These are phyloP conservation scores for Blastobotrys illinoisensis DNA, from an alignment of 1,139 yeast genomes.

Conservation along the genomic window DNA sequence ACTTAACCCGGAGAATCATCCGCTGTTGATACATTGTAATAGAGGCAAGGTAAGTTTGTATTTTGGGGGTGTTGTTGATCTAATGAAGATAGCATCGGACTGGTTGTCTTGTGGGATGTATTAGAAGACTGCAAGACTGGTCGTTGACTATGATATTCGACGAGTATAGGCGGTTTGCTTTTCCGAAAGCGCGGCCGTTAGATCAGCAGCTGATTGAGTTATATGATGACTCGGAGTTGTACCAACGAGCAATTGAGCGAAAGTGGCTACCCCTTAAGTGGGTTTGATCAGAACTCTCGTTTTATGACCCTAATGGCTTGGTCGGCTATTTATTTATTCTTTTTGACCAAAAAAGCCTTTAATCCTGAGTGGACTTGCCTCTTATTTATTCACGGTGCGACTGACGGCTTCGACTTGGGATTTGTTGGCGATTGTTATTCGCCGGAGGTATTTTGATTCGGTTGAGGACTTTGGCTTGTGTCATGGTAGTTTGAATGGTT, in stretches of 20 bases:
- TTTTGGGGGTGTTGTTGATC: not conserved
- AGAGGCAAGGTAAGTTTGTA: conserved; percentile 54
- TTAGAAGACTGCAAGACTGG: conserved; percentile 86
- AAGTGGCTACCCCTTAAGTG: conserved; percentile 65
- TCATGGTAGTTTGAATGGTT: not conserved
- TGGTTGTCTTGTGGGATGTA: conserved; percentile 91
- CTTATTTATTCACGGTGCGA: too few species aligned
- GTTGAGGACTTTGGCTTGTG: not conserved
- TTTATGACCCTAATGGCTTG: not conserved
- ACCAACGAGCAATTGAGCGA: conserved; percentile 45
- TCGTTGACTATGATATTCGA: conserved; percentile 88
- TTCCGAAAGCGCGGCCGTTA: conserved; percentile 90
- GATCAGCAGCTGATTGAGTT: conserved; percentile 93
- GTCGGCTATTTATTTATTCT: not conserved
- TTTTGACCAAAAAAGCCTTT: too few species aligned
- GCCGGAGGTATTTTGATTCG: not conserved
- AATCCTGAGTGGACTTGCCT: too few species aligned
- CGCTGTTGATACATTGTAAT: conserved; percentile 87
- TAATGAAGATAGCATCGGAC: conserved; percentile 56
- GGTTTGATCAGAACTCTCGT: conserved; percentile 46
- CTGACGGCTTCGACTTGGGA: too few species aligned
- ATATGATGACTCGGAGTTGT: conserved; percentile 63
- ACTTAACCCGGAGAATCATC: conserved; percentile 79
- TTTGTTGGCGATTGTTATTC: too few species aligned
- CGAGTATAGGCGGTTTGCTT: conserved; percentile 88